Base-by-base conservation (phyloP, 768 basidiomycete species). In the Harrya chromipes region DNA sequence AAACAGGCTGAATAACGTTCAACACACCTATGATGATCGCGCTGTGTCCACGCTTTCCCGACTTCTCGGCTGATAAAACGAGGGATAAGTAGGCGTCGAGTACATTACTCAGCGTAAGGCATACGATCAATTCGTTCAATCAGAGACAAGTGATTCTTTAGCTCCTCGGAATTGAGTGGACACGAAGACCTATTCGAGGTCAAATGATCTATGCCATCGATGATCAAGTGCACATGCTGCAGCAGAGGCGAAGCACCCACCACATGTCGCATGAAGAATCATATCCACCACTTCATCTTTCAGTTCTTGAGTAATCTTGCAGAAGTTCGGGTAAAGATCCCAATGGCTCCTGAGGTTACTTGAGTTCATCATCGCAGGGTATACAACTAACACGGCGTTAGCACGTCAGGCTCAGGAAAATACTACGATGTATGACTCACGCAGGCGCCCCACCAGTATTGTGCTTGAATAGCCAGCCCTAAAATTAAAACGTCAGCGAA, bases 391-490 rank as follows among this genome's bases (percentile, higher is more conserved):
- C 35, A 47, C 5, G 6, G n/a, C 35, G 23, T 45, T 34, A 31
- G 13, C 13, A 21, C 20, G 6, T 67, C 37, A 67, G 51, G 9
- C 4, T 38, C 12, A 6, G 20, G 10, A 44, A 33, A 4, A 21
- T 16, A 0, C 17, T 12, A 23, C 10, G 33, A 21, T 10, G 26
- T 12, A 8, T 21, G 20, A 49, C 56, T 52, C 49, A 63, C 58
- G 9, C 16, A 37, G 36, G 12, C 23, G 14, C 6, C 50, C 23
- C 26, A 74, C 72, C 72, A 73, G 40, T 73, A 73, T 16, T 74
- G 64, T 6, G 61, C 58, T 59, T 73, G 58, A 16, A 73, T 56
- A 20, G 56, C 72, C 26, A 69, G 38, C 21, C 65, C 73, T 74
- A 17, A 35, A 13, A 26, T 9, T 38, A 39, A 33, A 7, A 21